Evolutionary conservation across 208 protist species (phyloP).

Genomic region (Angomonas ambiguus): DNA sequence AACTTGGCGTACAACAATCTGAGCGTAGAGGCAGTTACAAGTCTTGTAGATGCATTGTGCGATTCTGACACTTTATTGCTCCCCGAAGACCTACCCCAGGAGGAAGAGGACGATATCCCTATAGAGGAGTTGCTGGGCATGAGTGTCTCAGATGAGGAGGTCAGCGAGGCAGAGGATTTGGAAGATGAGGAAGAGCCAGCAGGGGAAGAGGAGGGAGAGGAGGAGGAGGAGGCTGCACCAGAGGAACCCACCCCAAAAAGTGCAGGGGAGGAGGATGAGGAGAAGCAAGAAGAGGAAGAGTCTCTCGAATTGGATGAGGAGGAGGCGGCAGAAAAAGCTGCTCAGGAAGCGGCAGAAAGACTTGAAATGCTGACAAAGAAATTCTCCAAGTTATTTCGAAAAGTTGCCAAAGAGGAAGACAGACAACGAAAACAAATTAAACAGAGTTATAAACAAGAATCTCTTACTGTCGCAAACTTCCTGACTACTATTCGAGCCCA

Average conservation of each 20-base stretch:
- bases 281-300: constrained; percentile 13
- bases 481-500: constrained; percentile 20
- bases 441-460: background rate
- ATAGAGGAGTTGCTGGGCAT: constrained; percentile 16
- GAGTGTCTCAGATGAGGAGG: constrained; percentile 15
- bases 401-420: constrained; percentile 16
- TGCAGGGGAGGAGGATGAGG: constrained; percentile 27
- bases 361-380: constrained; percentile 2
- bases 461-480: constrained; percentile 5
- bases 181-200: constrained; percentile 33
- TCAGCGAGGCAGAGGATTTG: constrained; percentile 16
- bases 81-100: constrained; percentile 36
- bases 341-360: background rate
- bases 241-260: too few relatives aligned
- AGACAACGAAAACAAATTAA: constrained; percentile 12
- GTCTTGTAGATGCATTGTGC: constrained; percentile 38
- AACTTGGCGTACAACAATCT: constrained; percentile 64
- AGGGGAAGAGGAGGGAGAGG: constrained; percentile 21
- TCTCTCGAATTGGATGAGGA: constrained; percentile 17
- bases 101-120: constrained; percentile 16
- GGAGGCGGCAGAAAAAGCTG: constrained; percentile 14
- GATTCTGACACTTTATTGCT: constrained; percentile 54
- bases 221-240: constrained; percentile 12
- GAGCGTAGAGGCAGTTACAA: constrained; percentile 13
- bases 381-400: background rate